Evolutionary conservation across 345 rosid species (phyloP), one percentile per base, ranked within the genome.

Genomic region (Eucalyptus tenuipes): DNA sequence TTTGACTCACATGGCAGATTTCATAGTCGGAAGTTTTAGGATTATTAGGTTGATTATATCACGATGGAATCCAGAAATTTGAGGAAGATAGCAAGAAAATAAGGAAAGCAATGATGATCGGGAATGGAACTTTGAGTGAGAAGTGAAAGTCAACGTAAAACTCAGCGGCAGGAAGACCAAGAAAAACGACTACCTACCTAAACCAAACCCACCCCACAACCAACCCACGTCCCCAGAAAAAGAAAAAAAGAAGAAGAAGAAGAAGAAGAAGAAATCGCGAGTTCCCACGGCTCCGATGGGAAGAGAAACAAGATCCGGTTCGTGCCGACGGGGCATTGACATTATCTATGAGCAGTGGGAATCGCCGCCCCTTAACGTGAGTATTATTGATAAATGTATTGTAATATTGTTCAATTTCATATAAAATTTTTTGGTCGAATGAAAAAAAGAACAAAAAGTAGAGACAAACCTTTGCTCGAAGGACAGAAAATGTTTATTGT

Each of bases 371-470:
- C 15, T 20, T 5, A 24, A 25, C 2, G 9, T 20, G 42, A 20
- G 27, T 20, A 20, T 20, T 24, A 18, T 71, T 18, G 42, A 71
- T 18, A 37, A 0, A 71, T 71, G 79, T 17, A 18, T 18, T 18
- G 81, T 37, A 37, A 52, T 33, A 10, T 10, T 1, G 81, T 37
- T 71, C 81, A 9, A 71, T 71, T 33, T 71, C 81, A 18, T 71
- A 71, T 9, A 0, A 10, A 33, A 5, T 0, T 4, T 31, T 31
- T 68, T 2, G 2, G 13, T 68, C 24, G 3, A 68, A 8, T 66
- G 80, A 31, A 8, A 16, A 68, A 31, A 31, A 15, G 1, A 20
- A 10, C 0, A 55, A 16, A 31, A 68, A 3, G 8, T 11, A 66
- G 10, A 20, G 27, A 10, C 29, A 22, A 40, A 20, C 47, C 25